These are phyloP conservation scores for Trichoderma erinaceum DNA, from an alignment of 495 filamentous ascomycete species.

Conservation along the genomic window DNA sequence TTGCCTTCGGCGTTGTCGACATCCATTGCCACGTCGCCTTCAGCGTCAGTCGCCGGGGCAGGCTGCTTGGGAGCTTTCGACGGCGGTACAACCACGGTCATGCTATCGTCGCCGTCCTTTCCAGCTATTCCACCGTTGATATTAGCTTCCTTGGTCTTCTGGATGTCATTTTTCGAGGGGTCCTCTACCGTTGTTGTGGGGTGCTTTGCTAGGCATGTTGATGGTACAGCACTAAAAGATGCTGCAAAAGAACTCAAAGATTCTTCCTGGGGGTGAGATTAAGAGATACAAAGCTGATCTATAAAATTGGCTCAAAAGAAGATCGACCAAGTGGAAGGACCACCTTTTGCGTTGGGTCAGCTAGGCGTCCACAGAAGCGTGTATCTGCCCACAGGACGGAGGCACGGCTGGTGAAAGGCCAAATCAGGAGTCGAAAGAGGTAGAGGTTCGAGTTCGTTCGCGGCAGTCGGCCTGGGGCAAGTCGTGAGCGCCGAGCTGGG, in stretches of 20 bases:
- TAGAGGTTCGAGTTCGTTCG: not conserved
- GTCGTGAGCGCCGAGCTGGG: not conserved
- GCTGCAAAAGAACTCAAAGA: constrained; percentile 17
- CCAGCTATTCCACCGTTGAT: constrained; percentile 57
- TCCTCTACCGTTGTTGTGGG: constrained; percentile 64
- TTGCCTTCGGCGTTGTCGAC: constrained; percentile 49
- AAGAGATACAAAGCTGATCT: not conserved
- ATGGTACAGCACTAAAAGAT: constrained; percentile 20
- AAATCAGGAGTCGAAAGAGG: not conserved
- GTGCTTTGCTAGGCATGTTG: constrained; percentile 59
- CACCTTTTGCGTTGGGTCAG: not conserved
- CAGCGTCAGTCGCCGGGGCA: constrained; percentile 52
- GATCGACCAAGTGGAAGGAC: not conserved
- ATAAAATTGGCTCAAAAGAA: not conserved
- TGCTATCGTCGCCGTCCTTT: constrained; percentile 63
- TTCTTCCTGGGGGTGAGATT: not conserved
- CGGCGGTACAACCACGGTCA: constrained; percentile 81
- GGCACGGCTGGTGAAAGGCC: not conserved
- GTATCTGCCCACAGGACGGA: not conserved
- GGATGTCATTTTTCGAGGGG: constrained; percentile 66
- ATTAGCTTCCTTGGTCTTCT: constrained; percentile 67
- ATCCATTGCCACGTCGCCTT: constrained; percentile 72
- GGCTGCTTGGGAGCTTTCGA: constrained; percentile 63
- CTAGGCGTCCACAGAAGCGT: not conserved
- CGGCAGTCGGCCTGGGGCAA: not conserved